phyloP scores from a whole-genome alignment of 2,329 filamentous ascomycete genomes.

The Nigrospora osmanthi region DNA sequence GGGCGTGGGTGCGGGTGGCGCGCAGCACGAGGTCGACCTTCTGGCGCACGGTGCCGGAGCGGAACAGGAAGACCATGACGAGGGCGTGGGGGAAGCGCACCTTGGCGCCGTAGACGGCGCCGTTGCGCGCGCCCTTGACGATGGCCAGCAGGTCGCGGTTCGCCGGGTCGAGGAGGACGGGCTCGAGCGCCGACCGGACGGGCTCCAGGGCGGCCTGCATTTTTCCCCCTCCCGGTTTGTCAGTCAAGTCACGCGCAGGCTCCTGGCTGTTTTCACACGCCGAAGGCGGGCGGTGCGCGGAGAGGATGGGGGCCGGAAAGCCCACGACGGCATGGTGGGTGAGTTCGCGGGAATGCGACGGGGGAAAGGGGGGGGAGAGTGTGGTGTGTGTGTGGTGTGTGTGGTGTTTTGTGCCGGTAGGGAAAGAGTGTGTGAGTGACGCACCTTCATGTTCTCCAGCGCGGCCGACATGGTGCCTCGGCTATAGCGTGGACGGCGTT shows the following conservation, averaged over 20 bases:
- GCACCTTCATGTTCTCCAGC: constrained; percentile 11
- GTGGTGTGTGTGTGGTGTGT: background rate
- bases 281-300: background rate
- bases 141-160: constrained; percentile 81
- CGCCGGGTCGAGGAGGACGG: constrained; percentile 70
- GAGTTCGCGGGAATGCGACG: too few relatives aligned
- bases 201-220: background rate
- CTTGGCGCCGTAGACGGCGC: constrained; percentile 92
- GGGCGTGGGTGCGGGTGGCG: constrained; percentile 84
- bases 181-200: constrained; percentile 60
- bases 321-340: background rate
- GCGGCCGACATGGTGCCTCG: constrained; percentile 18
- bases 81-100: constrained; percentile 97
- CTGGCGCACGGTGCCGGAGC: constrained; percentile 76
- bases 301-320: background rate
- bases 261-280: too few relatives aligned
- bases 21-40: constrained; percentile 72
- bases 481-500: constrained; percentile 7
- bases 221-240: background rate
- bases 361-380: background rate
- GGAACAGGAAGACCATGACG: constrained; percentile 97
- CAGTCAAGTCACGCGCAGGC: too few relatives aligned
- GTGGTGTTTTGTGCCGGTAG: background rate
- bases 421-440: background rate
- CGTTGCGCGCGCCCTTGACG: constrained; percentile 91